Evolutionary conservation across 345 rosid species (phyloP).

Genomic region (Lepidium didymum): DNA sequence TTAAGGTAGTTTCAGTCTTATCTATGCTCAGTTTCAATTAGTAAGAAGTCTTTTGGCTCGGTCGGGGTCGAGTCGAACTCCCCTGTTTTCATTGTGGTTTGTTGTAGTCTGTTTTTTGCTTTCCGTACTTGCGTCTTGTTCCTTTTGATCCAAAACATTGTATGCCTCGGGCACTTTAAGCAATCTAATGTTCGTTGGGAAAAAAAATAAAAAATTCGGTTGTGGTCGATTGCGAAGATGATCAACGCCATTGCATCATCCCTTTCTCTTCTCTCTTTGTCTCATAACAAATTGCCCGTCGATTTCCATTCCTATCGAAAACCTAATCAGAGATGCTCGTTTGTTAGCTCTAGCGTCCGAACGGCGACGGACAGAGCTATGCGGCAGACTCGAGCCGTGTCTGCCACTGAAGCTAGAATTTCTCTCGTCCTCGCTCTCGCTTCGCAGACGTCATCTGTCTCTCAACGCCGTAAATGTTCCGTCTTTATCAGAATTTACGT

Average conservation of each 20-base stretch:
- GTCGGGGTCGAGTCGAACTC: too few relatives aligned
- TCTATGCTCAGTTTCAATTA: too few relatives aligned
- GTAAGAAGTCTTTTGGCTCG: too few relatives aligned
- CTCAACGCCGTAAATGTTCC: slow-evolving; percentile 75
- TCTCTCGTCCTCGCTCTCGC: slow-evolving; percentile 83
- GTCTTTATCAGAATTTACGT: background rate
- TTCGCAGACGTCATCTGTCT: slow-evolving; percentile 50
- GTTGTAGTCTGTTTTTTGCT: too few relatives aligned
- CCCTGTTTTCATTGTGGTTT: too few relatives aligned
- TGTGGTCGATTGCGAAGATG: slow-evolving; percentile 6
- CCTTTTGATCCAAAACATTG: too few relatives aligned
- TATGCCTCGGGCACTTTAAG: too few relatives aligned
- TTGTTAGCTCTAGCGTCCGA: slow-evolving; percentile 15
- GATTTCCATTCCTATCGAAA: background rate
- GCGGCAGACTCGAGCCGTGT: slow-evolving; percentile 38
- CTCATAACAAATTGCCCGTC: slow-evolving; percentile 11
- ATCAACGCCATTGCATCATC: background rate
- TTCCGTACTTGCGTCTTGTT: too few relatives aligned
- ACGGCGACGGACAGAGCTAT: slow-evolving; percentile 19
- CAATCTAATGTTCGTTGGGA: too few relatives aligned
- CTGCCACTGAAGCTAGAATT: slow-evolving; percentile 60
- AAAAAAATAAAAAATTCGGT: background rate
- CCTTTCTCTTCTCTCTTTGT: slow-evolving; percentile 24
- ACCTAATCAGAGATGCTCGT: slow-evolving; percentile 4
- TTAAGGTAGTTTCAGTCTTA: too few relatives aligned